Base-by-base conservation (phyloP, 257 asterid species). In the Avicennia marina region DNA sequence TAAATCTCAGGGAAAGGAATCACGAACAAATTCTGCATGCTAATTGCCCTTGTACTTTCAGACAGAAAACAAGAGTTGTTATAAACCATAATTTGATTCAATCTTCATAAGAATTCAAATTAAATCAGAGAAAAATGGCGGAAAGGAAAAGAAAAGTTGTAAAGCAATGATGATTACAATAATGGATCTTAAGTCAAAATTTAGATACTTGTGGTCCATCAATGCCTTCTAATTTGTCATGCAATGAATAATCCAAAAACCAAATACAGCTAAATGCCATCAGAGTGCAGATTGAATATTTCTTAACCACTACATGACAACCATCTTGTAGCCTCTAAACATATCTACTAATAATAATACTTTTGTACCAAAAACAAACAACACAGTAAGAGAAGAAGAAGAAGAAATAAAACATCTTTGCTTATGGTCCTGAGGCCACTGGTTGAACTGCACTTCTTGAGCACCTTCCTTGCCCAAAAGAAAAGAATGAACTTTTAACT, bases 381-480 rank as follows among this genome's bases (percentile, higher is more conserved):
- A 2, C 1, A 2, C 24, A 17, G 11, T 29, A 32, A 26, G 38
- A 49, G 19, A 26, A 54, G 32, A 1, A 34, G 21, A 44, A 50
- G 48, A 18, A 16, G 24, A 16, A 9, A 21, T 41, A 16, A 26
- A 51, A 16, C 11, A 10, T 21, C 42, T 55, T 43, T 33, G 36
- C 54, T 65, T 21, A 69, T 67, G 74, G 41, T 42, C 80, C 78
- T 66, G 69, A 62, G 25, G 55, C 69, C 73, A 87, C 43, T 31
- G 96, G 94, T 25, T 72, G 75, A 64, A 88, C 83, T 63, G 89
- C 79, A 76, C 58, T 88, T 81, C 91, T 85, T 61, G 86, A 90
- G 44, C 76, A 75, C 39, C 66, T 81, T 26, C 82, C 94, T 64
- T 81, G 89, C 16, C 97, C 87, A 72, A 91, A 83, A 3, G 90